Evolutionary conservation across 257 asterid genomes (phyloP), one percentile per base, ranked within the genome.

Genomic region (Solanum verrucosum): DNA sequence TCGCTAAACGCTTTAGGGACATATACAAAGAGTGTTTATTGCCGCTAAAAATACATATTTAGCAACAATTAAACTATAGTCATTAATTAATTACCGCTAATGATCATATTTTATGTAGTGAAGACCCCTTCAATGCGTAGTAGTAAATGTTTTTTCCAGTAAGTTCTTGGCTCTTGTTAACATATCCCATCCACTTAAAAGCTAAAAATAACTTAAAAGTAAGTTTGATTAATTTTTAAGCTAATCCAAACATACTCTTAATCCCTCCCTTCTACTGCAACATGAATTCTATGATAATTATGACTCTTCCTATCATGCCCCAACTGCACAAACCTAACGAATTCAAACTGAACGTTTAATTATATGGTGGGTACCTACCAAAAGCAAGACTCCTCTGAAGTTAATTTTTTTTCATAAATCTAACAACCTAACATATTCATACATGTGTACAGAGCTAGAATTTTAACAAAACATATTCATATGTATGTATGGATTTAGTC

Each of bases 31-130:
- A 49, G 23, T 49, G 9, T 1, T 49, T 49, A 15, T 49, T 49
- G 21, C 0, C 1, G 0, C 4, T 46, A 49, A 49, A 49, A 49
- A 16, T 49, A 15, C 23, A 16, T 49, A 49, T 49, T 49, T 5
- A 49, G 9, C 23, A 0, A 0, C 4, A 15, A 49, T 49, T 49
- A 49, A 49, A 1, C 1, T 16, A 52, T 16, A 16, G 1, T 0
- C 21, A 9, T 75, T 15, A 49, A 49, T 49, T 49, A 49, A 49
- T 49, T 49, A 3, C 1, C 9, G 3, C 23, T 49, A 16, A 49
- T 49, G 3, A 49, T 5, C 21, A 15, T 15, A 14, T 49, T 49
- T 49, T 2, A 49, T 15, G 3, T 15, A 49, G 21, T 49, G 60
- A 49, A 49, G 21, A 49, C 23, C 8, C 3, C 23, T 49, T 49